phyloP scores from a whole-genome alignment of 768 basidiomycete genomes.

The Russula emetica region DNA sequence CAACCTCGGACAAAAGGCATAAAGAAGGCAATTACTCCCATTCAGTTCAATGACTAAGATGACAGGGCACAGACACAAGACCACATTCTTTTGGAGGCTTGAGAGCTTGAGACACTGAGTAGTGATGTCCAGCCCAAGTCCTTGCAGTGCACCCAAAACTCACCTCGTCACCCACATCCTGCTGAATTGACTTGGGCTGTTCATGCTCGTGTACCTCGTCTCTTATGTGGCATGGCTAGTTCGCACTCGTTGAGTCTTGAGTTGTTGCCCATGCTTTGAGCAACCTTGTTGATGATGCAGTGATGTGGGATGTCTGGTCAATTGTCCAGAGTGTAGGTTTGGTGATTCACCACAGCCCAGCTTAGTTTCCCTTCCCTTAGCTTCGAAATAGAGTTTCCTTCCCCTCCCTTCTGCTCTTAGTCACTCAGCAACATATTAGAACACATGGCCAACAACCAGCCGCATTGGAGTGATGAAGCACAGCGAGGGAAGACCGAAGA shows the following conservation, averaged over 20 bases:
- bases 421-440: no score
- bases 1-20: no score
- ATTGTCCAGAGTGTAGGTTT: conserved; percentile 12
- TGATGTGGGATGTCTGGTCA: conserved; percentile 1
- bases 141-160: conserved; percentile 2
- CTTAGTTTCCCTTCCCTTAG: no score
- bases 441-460: no score
- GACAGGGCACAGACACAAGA: conserved; percentile 71
- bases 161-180: background rate
- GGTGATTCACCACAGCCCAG: conserved; percentile 27
- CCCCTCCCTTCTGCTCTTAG: no score
- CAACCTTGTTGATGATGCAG: conserved; percentile 7
- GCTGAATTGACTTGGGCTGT: conserved; percentile 9
- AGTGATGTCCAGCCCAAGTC: conserved; percentile 1
- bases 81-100: conserved; percentile 48
- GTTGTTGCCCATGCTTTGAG: conserved; percentile 21
- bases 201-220: conserved; percentile 22
- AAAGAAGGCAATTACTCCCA: conserved; percentile 53
- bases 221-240: conserved; percentile 27
- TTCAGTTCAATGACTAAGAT: conserved; percentile 47
- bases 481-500: no score
- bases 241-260: conserved; percentile 23
- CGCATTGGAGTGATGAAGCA: no score
- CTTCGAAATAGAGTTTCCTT: no score
- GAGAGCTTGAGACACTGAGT: no score